Base-by-base conservation (phyloP, 257 asterid species). In the Solanum appendiculatum region DNA sequence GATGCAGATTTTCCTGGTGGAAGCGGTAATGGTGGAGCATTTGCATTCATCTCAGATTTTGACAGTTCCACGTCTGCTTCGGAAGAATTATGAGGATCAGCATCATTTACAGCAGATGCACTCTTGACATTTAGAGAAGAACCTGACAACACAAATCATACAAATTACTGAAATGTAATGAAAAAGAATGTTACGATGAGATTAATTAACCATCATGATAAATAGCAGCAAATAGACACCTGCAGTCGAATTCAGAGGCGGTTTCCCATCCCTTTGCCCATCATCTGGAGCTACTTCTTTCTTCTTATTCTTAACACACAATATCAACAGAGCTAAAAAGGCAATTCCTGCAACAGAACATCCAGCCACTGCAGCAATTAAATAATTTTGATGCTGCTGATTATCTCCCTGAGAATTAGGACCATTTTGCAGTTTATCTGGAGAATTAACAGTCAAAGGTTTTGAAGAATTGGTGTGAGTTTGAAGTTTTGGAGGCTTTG, bases 1-100 rank as follows among this genome's bases (percentile, higher is more conserved):
- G 92, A 91, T 48, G 90, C 91, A 78, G 88, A 87, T 87, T 89
- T 93, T 85, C 94, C 98, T 4, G 98, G 98, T 90, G 98, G 99
- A 88, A 90, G 95, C 18, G 98, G 97, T 89, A 95, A 78, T 13
- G 86, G 15, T 36, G 87, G 86, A 83, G 54, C 78, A 89, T 46
- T 91, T 48, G 33, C 91, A 40, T 34, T 85, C 81, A 44, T 75
- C 91, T 31, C 36, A 86, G 42, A 77, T 20, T 85, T 81, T 92
- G 58, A 86, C 18, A 69, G 68, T 36, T 85, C 13, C 23, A 27
- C 6, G 81, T 87, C 89, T 69, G 86, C 89, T 86, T 84, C 87
- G 27, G 89, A 88, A 29, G 92, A 86, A 81, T 23, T 86, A 66
- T 63, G 85, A 88, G 34, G 18, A 60, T 86, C 80, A 82, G 64